Base-by-base conservation (phyloP, 164 flowering plant species). In the Aristolochia contorta region DNA sequence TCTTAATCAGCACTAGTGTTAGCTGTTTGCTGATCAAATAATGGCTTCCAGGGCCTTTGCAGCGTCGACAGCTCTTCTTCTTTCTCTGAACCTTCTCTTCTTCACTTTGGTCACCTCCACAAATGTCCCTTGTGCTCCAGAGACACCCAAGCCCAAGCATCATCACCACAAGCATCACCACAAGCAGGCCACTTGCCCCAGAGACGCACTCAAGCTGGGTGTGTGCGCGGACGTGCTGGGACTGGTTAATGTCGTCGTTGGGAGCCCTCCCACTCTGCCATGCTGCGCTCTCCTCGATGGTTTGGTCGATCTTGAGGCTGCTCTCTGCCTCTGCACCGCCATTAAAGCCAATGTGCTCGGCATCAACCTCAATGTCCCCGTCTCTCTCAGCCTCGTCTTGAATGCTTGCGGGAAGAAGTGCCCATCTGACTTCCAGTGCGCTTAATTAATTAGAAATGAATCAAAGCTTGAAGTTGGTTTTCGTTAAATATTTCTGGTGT, bases 261-360 rank as follows among this genome's bases (percentile, higher is more conserved):
- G 87, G 2, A 80, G 84, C 13, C 77, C 86, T 0, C 58, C 58
- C 14, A 47, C 58, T 0, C 50, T 56, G 51, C 87, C 89, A 24
- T 87, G 91, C 68, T 85, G 91, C 75, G 41, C 68, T 19, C 82
- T 84, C 67, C 57, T 87, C 23, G 18, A 75, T 27, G 94, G 90
- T 52, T 83, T 87, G 16, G 82, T 46, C 3, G 81, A 85, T 61
- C 75, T 82, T 2, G 91, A 87, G 50, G 91, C 85, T 0, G 89
- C 89, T 2, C 63, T 82, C 3, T 84, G 90, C 78, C 85, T 84
- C 25, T 84, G 91, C 80, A 80, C 84, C 33, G 83, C 81, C 63
- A 75, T 87, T 41, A 87, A 62, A 62, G 88, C 84, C 25, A 83
- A 78, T 56, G 52, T 82, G 53, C 62, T 83, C 63, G 84, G 83